phyloP scores from a whole-genome alignment of 371 early-diverging fungal species.

The Massospora cicadina region DNA sequence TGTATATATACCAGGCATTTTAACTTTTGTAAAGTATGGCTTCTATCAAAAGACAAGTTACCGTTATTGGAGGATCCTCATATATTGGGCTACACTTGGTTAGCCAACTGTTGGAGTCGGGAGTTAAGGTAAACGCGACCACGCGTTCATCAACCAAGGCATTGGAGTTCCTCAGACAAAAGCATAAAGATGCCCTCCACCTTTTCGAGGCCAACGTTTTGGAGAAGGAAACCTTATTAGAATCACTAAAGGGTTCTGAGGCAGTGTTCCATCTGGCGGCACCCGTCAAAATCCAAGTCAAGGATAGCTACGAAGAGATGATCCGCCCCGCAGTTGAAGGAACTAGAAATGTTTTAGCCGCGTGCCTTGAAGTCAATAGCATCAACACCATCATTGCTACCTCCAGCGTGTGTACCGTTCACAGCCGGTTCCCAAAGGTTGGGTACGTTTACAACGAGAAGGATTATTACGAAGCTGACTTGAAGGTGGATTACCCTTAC shows the following conservation, averaged over 20 bases:
- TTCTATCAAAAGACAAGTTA: background rate
- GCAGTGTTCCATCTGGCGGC: background rate
- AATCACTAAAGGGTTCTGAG: background rate
- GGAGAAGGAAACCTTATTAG: background rate
- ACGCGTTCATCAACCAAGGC: background rate
- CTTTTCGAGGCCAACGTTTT: background rate
- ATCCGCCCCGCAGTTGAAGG: background rate
- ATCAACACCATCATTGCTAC: slow-evolving; percentile 2
- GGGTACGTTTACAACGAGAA: background rate
- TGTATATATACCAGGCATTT: too few relatives aligned
- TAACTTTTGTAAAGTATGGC: too few relatives aligned
- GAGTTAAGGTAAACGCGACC: background rate
- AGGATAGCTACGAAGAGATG: background rate
- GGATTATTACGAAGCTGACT: background rate
- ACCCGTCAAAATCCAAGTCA: background rate
- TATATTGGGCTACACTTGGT: background rate
- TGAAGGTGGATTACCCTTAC: background rate
- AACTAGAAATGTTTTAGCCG: background rate
- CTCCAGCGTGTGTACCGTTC: background rate
- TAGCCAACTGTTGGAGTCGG: background rate
- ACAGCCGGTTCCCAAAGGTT: background rate
- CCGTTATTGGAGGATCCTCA: background rate
- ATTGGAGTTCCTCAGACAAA: background rate
- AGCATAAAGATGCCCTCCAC: background rate
- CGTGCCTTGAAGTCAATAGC: background rate